These are phyloP conservation scores for Lophiotrema nucula DNA, from an alignment of 495 filamentous ascomycete species.

Conservation along the genomic window DNA sequence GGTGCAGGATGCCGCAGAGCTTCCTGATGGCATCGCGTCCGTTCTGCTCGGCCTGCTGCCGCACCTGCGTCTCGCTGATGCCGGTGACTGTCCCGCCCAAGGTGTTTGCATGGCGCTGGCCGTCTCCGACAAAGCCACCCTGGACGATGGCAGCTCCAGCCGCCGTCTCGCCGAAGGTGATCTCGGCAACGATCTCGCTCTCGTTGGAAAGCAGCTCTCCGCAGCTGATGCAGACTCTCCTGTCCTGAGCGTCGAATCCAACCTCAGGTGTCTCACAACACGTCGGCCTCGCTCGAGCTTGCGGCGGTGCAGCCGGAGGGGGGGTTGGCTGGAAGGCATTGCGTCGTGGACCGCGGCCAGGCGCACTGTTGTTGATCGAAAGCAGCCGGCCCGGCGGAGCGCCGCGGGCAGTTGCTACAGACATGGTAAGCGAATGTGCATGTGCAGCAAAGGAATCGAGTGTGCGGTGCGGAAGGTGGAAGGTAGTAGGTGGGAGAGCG, in stretches of 20 bases:
- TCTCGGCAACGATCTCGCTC: constrained; percentile 86
- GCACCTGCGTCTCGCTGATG: constrained; percentile 57
- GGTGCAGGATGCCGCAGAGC: constrained; percentile 37
- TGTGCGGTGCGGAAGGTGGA: too few species aligned
- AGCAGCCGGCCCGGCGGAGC: too few species aligned
- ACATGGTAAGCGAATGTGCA: too few species aligned
- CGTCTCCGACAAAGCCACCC: constrained; percentile 79
- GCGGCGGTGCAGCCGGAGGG: neutral
- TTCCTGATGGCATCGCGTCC: constrained; percentile 41
- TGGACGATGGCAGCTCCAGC: constrained; percentile 87
- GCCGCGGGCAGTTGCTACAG: too few species aligned
- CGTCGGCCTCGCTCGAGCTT: neutral
- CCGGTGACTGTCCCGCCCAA: constrained; percentile 58
- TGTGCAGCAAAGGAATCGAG: too few species aligned
- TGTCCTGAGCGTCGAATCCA: neutral
- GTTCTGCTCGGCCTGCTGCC: constrained; percentile 71
- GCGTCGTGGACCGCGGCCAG: too few species aligned
- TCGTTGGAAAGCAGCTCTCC: constrained; percentile 66
- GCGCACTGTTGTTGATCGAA: too few species aligned
- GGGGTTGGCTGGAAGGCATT: neutral
- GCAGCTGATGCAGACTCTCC: constrained; percentile 71
- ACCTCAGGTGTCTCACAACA: constrained; percentile 22
- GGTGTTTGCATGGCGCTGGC: constrained; percentile 67
- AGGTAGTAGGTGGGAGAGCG: too few species aligned
- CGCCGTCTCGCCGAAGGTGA: constrained; percentile 81